phyloP scores from a whole-genome alignment of 73 alveolate species.

The Tetrahymena borealis region DNA sequence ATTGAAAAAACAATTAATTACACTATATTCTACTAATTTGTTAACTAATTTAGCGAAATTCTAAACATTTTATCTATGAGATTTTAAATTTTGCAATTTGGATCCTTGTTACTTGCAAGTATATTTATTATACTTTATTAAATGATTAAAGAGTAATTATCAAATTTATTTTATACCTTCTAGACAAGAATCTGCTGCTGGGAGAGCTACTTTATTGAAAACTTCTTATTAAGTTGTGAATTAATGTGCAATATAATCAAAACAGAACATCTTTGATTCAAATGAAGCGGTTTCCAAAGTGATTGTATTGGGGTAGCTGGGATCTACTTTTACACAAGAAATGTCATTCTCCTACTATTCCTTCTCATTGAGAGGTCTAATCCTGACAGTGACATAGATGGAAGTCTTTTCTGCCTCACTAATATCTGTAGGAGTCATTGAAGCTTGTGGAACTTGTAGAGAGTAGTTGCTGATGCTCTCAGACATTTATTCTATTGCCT shows the following conservation, averaged over 20 bases:
- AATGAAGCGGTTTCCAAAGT: background rate
- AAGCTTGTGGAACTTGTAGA: background rate
- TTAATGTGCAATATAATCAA: background rate
- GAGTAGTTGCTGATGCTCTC: background rate
- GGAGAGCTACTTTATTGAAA: background rate
- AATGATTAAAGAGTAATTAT: background rate
- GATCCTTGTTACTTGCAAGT: too few relatives aligned
- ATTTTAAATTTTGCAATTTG: too few relatives aligned
- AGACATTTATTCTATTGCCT: background rate
- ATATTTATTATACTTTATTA: background rate
- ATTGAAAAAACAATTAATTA: constrained; percentile 7
- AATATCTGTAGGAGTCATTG: background rate
- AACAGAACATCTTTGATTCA: background rate
- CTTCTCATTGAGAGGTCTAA: background rate
- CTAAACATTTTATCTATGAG: too few relatives aligned
- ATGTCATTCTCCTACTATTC: background rate
- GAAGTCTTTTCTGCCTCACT: constrained; percentile 3
- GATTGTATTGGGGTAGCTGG: background rate
- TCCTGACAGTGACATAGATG: background rate
- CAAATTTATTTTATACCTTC: background rate
- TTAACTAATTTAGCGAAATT: too few relatives aligned
- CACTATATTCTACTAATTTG: constrained; percentile 2
- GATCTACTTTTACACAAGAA: background rate
- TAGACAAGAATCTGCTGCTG: background rate
- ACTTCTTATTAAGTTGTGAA: background rate